phyloP scores from a whole-genome alignment of 83 land plant genomes.

The Diphasiastrum complanatum region DNA sequence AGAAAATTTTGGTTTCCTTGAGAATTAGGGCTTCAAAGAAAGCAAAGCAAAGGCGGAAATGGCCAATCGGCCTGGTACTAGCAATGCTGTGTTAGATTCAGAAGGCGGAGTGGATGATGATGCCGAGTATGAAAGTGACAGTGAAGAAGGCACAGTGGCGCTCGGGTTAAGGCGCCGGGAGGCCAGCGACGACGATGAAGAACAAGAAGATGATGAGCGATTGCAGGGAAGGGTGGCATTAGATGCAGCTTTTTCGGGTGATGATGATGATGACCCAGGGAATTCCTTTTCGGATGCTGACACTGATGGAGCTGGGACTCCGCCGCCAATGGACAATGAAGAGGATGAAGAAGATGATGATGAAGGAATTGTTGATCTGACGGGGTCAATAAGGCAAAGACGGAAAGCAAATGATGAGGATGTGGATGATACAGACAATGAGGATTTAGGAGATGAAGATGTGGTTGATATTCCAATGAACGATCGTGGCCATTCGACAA shows the following conservation, averaged over 20 bases:
- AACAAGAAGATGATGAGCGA: constrained; percentile 32
- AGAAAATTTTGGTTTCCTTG: too few relatives aligned
- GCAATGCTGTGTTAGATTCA: too few relatives aligned
- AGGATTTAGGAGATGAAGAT: neutral
- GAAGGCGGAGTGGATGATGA: constrained; percentile 29
- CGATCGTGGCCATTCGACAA: neutral
- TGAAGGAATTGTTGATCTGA: constrained; percentile 12
- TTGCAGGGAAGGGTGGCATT: neutral
- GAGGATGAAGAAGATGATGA: constrained; percentile 18
- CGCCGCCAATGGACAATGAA: constrained; percentile 17
- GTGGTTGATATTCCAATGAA: neutral
- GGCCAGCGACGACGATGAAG: constrained; percentile 92
- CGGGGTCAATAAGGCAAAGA: neutral
- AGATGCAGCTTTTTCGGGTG: constrained; percentile 33
- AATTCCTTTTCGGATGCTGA: constrained; percentile 23
- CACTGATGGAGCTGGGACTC: constrained; percentile 50
- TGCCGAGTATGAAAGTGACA: constrained; percentile 72
- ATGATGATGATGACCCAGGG: constrained; percentile 41
- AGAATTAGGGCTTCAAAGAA: too few relatives aligned
- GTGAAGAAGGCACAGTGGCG: constrained; percentile 59
- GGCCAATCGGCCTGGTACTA: too few relatives aligned
- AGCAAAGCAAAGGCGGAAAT: too few relatives aligned
- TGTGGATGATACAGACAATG: constrained; percentile 3
- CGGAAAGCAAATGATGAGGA: constrained; percentile 4
- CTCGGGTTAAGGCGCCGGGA: constrained; percentile 65